Conservation (phyloP, 2,329 filamentous ascomycete genomes). For the Sclerotinia glacialis region DNA sequence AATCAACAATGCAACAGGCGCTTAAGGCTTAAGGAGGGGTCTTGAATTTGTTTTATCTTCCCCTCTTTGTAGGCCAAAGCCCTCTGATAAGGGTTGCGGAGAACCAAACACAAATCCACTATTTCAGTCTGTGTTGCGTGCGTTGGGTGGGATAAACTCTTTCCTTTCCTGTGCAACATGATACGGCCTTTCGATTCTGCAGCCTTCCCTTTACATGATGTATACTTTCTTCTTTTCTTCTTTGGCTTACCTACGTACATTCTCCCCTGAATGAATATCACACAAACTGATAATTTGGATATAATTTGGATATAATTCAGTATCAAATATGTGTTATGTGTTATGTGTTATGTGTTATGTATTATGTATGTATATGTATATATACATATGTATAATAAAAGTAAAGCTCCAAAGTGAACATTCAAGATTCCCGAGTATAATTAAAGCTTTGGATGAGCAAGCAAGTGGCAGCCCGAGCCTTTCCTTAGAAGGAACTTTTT, state of each 20-base stretch:
- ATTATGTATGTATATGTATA: too few relatives aligned
- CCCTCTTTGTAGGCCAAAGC: constrained; percentile 12
- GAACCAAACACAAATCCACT: constrained; percentile 10
- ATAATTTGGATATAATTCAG: too few relatives aligned
- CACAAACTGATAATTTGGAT: not conserved
- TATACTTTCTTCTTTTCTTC: not conserved
- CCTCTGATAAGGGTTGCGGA: constrained; percentile 12
- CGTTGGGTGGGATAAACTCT: not conserved
- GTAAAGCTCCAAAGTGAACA: too few relatives aligned
- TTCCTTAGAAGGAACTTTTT: constrained; percentile 11
- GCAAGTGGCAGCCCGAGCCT: not conserved
- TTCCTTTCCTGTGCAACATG: constrained; percentile 6
- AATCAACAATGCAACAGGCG: not conserved
- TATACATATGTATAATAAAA: too few relatives aligned
- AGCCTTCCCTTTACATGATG: not conserved
- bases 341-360: too few relatives aligned
- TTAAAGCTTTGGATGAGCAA: not conserved
- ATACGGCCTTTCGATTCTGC: constrained; percentile 18
- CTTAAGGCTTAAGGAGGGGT: constrained; percentile 7
- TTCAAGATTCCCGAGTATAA: too few relatives aligned
- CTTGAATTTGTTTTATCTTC: constrained; percentile 4
- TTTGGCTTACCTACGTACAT: not conserved
- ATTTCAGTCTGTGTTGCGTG: not conserved
- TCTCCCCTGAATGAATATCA: not conserved
- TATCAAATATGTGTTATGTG: too few relatives aligned